These are phyloP conservation scores for Talaromyces sp. DNA, from an alignment of 2,329 filamentous ascomycete species.

Conservation along the genomic window DNA sequence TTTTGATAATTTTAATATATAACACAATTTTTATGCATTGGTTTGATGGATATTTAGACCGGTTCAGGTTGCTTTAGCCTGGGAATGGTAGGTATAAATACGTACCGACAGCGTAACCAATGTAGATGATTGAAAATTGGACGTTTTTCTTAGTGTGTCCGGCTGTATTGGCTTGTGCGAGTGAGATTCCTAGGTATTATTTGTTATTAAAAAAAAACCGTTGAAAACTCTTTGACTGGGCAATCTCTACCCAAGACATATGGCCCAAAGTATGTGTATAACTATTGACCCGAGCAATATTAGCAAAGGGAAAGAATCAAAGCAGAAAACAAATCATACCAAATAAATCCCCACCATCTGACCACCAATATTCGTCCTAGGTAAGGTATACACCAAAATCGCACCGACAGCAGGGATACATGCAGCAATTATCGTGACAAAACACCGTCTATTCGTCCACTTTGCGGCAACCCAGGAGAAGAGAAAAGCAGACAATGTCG, in stretches of 20 bases:
- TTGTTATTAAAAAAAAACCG: too few species aligned
- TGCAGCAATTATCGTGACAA: conserved; percentile 25
- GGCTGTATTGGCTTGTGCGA: conserved; percentile 28
- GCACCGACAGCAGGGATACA: conserved; percentile 26
- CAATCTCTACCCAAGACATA: conserved; percentile 20
- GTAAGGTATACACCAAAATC: conserved; percentile 23
- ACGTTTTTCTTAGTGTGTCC: conserved; percentile 38
- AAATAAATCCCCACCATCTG: conserved; percentile 38
- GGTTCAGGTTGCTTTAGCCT: too few species aligned
- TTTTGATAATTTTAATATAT: not conserved
- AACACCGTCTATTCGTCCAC: conserved; percentile 22
- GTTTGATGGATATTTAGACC: not conserved
- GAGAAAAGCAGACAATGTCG: conserved; percentile 24
- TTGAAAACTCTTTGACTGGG: too few species aligned
- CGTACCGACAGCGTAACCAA: conserved; percentile 34
- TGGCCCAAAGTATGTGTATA: conserved; percentile 36
- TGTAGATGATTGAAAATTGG: conserved; percentile 32
- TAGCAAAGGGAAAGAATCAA: not conserved
- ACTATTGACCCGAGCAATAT: conserved; percentile 6
- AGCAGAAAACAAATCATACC: conserved; percentile 8
- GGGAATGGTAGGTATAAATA: too few species aligned
- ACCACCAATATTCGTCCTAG: conserved; percentile 27
- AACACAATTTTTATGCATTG: not conserved
- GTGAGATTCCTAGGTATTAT: conserved; percentile 15
- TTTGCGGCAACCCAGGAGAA: conserved; percentile 26